A percentile compares a stretch with the other conserved stretches of the same genome.
Evolutionary conservation across 176 grass and related monocot species (phyloP).

Genomic region (Phoenix dactylifera): DNA sequence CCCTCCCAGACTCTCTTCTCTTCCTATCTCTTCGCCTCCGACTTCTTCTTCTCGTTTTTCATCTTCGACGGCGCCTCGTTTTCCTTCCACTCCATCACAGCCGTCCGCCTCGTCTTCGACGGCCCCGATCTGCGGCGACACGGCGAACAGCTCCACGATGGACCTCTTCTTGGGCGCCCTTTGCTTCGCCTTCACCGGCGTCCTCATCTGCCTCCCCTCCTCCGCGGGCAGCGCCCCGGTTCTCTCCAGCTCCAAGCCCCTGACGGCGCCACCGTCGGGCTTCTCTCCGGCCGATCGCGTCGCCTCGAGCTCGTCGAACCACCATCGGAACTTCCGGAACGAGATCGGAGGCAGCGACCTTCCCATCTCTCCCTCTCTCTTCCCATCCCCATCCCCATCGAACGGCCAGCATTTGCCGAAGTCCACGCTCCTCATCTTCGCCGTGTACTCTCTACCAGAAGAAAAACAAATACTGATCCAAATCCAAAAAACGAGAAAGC

Average conservation of each 20-base stretch:
- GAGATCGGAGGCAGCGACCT: slow-evolving; percentile 14
- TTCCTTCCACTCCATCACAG: slow-evolving; percentile 8
- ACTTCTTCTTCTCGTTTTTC: no score
- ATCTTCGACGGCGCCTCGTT: not conserved
- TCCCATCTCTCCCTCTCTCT: not conserved
- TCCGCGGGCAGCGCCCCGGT: slow-evolving; percentile 4
- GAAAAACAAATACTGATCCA: not conserved
- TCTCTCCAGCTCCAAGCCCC: slow-evolving; percentile 17
- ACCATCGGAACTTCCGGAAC: slow-evolving; percentile 29
- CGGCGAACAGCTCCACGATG: slow-evolving; percentile 34
- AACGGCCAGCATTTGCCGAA: slow-evolving; percentile 27
- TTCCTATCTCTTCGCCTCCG: not conserved
- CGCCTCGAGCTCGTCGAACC: slow-evolving; percentile 2
- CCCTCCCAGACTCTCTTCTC: slow-evolving; percentile 12
- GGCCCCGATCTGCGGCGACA: slow-evolving; percentile 32
- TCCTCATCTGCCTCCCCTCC: slow-evolving; percentile 5
- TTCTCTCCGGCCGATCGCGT: not conserved
- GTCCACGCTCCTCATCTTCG: slow-evolving; percentile 21
- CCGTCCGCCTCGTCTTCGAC: slow-evolving; percentile 10
- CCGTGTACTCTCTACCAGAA: slow-evolving; percentile 14
- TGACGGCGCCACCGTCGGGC: not conserved
- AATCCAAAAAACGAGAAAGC: not conserved
- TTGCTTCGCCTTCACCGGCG: slow-evolving; percentile 8
- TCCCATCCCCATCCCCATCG: slow-evolving; percentile 6
- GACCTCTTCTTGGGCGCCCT: slow-evolving; percentile 32